Evolutionary conservation across 768 basidiomycete genomes (phyloP).

Genomic region (Pilatotrama ljubarskyi): DNA sequence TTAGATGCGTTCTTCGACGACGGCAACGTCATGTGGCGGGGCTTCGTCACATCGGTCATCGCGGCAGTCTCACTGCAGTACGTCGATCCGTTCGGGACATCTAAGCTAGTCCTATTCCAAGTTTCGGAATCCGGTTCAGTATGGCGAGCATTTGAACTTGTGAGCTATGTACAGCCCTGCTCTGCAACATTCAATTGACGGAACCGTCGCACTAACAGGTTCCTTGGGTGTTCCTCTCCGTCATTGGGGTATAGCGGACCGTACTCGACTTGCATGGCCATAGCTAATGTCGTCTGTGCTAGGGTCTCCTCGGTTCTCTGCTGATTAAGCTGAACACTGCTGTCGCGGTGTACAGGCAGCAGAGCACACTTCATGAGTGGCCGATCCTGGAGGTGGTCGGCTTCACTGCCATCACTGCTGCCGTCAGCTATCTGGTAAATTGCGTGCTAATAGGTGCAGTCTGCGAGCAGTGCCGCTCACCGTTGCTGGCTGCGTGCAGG

Average conservation of each 20-base stretch:
- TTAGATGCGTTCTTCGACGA: constrained; percentile 69
- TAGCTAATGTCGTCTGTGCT: neutral
- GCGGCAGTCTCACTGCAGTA: constrained; percentile 84
- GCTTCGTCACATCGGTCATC: constrained; percentile 87
- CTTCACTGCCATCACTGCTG: constrained; percentile 66
- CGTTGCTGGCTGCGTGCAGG: constrained; percentile 35
- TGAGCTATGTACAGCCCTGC: no score
- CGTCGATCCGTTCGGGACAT: constrained; percentile 83
- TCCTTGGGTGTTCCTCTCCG: constrained; percentile 66
- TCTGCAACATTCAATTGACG: neutral
- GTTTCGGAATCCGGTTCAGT: constrained; percentile 60
- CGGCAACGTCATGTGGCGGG: constrained; percentile 79
- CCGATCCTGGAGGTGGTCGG: constrained; percentile 66
- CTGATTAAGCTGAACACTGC: constrained; percentile 68
- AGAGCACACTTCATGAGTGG: constrained; percentile 56
- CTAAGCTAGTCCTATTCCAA: constrained; percentile 80
- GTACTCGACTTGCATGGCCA: neutral
- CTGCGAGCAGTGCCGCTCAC: neutral
- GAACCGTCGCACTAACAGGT: constrained; percentile 52
- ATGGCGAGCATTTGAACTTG: constrained; percentile 75
- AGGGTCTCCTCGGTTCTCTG: constrained; percentile 68
- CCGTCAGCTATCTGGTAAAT: constrained; percentile 65
- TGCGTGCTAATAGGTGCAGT: neutral
- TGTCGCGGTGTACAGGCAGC: constrained; percentile 59
- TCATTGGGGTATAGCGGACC: constrained; percentile 52